Percentiles rank a stretch among this genome's conserved stretches.
phyloP scores from a whole-genome alignment of 2,329 filamentous ascomycete species.

The Cladosporium sp. region DNA sequence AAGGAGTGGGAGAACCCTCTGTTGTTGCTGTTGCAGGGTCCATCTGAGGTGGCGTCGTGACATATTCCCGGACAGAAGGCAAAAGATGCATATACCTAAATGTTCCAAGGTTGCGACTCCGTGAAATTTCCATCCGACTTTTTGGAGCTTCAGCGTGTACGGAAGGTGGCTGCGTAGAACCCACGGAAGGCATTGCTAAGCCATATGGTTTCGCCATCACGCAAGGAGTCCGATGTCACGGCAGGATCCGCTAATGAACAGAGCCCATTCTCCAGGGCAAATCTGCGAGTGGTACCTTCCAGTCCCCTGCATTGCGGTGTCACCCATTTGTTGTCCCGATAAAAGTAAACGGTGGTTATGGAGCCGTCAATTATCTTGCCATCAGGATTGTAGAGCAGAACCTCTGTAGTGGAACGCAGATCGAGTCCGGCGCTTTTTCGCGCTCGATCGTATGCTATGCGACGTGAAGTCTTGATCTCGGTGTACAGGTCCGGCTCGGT shows the following conservation, averaged over 20 bases:
- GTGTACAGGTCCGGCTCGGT: conserved; percentile 66
- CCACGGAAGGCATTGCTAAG: conserved; percentile 85
- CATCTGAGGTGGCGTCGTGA: background rate
- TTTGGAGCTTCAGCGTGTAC: background rate
- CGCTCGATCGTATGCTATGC: conserved; percentile 70
- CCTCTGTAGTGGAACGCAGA: conserved; percentile 55
- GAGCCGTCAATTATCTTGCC: conserved; percentile 78
- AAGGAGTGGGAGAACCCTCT: background rate
- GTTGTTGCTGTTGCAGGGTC: background rate
- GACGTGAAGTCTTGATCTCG: conserved; percentile 79
- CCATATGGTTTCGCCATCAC: conserved; percentile 78
- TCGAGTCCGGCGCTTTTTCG: conserved; percentile 60
- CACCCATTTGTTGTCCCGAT: conserved; percentile 70
- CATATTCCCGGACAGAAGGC: background rate
- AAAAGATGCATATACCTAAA: background rate
- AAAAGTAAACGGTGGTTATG: conserved; percentile 80
- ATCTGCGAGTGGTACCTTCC: conserved; percentile 76
- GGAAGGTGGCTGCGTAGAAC: conserved; percentile 50
- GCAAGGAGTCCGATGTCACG: conserved; percentile 60
- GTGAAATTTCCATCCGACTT: no score
- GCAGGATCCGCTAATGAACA: conserved; percentile 61
- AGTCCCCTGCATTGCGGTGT: conserved; percentile 83
- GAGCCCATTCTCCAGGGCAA: conserved; percentile 71
- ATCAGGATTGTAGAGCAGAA: conserved; percentile 68
- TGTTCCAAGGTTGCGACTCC: no score